Evolutionary conservation across 2,329 filamentous ascomycete genomes (phyloP), one percentile per base, ranked within the genome.

Genomic region (Aspergillus viridinutans): DNA sequence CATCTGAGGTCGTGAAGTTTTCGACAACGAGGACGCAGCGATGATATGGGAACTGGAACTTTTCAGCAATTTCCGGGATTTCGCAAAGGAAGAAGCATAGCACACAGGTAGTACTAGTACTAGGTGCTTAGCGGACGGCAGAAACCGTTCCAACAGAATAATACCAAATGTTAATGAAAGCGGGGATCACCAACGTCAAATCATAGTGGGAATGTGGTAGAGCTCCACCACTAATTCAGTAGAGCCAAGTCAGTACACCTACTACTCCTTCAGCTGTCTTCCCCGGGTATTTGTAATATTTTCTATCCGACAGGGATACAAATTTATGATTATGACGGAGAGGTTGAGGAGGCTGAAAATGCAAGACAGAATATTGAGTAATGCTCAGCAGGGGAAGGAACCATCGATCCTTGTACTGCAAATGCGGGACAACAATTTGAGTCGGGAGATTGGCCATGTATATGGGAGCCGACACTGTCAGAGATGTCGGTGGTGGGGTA

Each of bases 171-270:
- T 63, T 62, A 63, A 61, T 61, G 68, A 66, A 66, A 64, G 65
- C 59, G 64, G 63, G 63, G 67, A 67, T 69, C 67, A 65, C 65
- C 66, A 62, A 71, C 64, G 68, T 70, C 68, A 71, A 71, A 69
- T 62, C 32, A 56, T 23, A 49, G 6, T 45, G 10, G 20, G 28
- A 50, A 53, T 59, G 63, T 58, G 61, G 66, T 66, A 62, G 59
- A 66, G 64, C 67, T 71, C 69, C 69, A 71, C 68, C 62, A 61
- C 63, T 66, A 32, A 26, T 28, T 53, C 42, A 47, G 20, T 40
- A 54, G 25, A 21, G 32, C 47, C 45, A 49, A 35, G 32, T 35
- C 32, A 17, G 32, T 35, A 38, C 32, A 17, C 4, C 14, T 17
- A 17, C 14, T 38, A 38, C 32, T 35, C 12, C 29, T 35, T 35